Evolutionary conservation across 2,329 filamentous ascomycete species (phyloP), one percentile per base, ranked within the genome.

Genomic region (Aspergillus persii): DNA sequence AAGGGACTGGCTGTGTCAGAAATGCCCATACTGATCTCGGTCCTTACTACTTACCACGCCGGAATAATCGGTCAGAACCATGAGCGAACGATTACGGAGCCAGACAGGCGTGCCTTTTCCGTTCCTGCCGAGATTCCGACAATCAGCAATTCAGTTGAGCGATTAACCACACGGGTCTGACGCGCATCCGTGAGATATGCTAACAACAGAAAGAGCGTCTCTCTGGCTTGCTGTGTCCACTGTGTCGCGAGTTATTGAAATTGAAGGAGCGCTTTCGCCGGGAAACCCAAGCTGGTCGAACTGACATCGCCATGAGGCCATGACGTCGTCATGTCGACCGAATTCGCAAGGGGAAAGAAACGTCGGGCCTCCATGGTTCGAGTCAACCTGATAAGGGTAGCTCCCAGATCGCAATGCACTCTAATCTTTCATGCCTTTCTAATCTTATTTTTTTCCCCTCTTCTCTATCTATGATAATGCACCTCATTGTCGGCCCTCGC

Each of bases 81-180:
- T 30, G 33, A 29, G 9, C 27, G 9, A 51, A 12, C 15, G 29
- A 49, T 49, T 11, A 11, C 18, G 18, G 18, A 23, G 46, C 49
- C 49, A 27, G 30, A 15, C 18, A 27, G 12, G 44, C 44, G 44
- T 47, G 44, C 18, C 44, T 47, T 26, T 47, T 47, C 52, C 52
- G 52, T 54, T 46, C 27, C 52, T 47, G 41, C 52, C 52, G 52
- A 47, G 44, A 47, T 12, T 47, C 44, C 44, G 27, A 47, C 44
- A 41, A 41, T 41, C 36, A n/a, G 36, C 15, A 15, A 41, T 12
- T 41, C 15, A 5, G 15, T 15, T 39, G 12, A 39, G 36, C 11
- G 36, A 41, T 41, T 15, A 47, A 47, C 26, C 44, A 47, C 44
- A 47, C 18, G 7, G 44, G 12, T 41, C 11, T n/a, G 36, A n/a